phyloP scores from a whole-genome alignment of 306 rosid species.

The Vicia faba region DNA sequence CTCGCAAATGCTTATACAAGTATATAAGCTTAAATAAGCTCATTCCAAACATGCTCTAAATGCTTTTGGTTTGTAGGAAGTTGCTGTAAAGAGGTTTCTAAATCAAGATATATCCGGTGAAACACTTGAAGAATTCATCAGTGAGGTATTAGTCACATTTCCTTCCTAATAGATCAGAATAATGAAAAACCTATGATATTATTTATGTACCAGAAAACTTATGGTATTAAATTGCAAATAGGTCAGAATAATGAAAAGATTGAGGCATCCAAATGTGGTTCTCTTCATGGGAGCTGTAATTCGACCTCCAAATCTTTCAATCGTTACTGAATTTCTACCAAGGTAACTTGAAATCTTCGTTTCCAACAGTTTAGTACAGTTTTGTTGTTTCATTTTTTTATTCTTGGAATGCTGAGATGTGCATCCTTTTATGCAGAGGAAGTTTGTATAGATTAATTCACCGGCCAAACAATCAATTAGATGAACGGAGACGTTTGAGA shows the following conservation, averaged over 20 bases:
- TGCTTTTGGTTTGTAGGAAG: slow-evolving; percentile 60
- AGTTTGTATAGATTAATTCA: slow-evolving; percentile 91
- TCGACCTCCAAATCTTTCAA: slow-evolving; percentile 87
- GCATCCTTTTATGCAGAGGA: slow-evolving; percentile 61
- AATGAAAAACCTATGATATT: slow-evolving; percentile 12
- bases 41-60: no score
- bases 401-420: background rate
- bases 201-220: slow-evolving; percentile 30
- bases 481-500: slow-evolving; percentile 78
- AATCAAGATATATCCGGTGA: slow-evolving; percentile 88
- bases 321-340: slow-evolving; percentile 92
- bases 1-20: no score
- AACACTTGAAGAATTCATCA: slow-evolving; percentile 89
- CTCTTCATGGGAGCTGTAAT: slow-evolving; percentile 98
- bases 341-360: slow-evolving; percentile 54
- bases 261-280: slow-evolving; percentile 97
- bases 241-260: slow-evolving; percentile 88
- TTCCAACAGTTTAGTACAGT: slow-evolving; percentile 5
- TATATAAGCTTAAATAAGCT: no score
- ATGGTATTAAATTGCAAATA: slow-evolving; percentile 46
- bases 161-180: background rate
- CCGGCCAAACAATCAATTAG: slow-evolving; percentile 90
- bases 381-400: background rate
- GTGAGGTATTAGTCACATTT: slow-evolving; percentile 63
- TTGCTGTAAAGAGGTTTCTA: slow-evolving; percentile 92